phyloP scores from a whole-genome alignment of 2,329 filamentous ascomycete species.

The Cryphonectria radicalis region DNA sequence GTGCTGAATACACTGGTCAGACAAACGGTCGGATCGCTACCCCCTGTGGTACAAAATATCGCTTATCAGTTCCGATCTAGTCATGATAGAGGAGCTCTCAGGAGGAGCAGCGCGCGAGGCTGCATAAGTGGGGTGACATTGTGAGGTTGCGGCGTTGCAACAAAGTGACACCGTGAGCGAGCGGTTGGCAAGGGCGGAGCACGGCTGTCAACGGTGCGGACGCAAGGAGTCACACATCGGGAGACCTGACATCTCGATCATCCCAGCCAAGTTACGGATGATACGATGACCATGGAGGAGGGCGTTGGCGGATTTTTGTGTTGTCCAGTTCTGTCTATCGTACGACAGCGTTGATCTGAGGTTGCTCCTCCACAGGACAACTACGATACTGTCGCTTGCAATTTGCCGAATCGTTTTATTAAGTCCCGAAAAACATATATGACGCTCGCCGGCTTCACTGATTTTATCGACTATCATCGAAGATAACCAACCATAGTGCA shows the following conservation, averaged over 20 bases:
- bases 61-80: not conserved
- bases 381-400: not conserved
- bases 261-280: not conserved
- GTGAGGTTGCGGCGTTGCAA: constrained; percentile 1
- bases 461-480: not conserved
- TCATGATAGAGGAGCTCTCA: constrained; percentile 11
- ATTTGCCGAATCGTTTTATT: not conserved
- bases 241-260: not conserved
- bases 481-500: not conserved
- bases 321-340: not conserved
- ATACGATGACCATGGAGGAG: not conserved
- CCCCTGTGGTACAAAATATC: not conserved
- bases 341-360: not conserved
- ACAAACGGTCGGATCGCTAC: not conserved
- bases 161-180: constrained; percentile 1
- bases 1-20: not conserved
- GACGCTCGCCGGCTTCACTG: not conserved
- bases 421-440: not conserved
- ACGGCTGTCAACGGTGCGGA: not conserved
- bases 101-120: constrained; percentile 4
- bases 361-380: not conserved
- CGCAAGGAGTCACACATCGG: not conserved
- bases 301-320: not conserved
- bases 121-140: not conserved
- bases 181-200: not conserved